These are phyloP conservation scores for Solanum hybrid DNA, from an alignment of 305 asterid genomes.

Conservation along the genomic window DNA sequence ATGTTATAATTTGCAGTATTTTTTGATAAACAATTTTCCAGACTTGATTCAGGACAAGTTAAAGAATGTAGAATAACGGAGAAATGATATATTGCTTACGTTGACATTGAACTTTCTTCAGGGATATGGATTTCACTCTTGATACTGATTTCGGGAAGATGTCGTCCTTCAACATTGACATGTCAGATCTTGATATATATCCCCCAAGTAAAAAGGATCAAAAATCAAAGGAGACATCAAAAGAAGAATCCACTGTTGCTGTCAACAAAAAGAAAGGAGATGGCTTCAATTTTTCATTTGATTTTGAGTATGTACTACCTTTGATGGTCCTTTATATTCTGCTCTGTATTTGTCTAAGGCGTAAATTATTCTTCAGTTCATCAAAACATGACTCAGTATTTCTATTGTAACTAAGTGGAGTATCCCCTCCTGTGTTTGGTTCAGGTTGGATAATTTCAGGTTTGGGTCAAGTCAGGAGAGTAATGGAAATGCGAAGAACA, in stretches of 20 bases:
- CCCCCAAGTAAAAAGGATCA: constrained; percentile 43
- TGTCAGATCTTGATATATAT: constrained; percentile 68
- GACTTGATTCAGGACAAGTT: neutral
- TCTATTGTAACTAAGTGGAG: neutral
- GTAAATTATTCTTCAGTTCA: neutral
- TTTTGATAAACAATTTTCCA: neutral
- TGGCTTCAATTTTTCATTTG: constrained; percentile 54
- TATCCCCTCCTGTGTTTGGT: constrained; percentile 3
- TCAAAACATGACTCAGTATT: neutral
- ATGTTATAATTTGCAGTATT: neutral
- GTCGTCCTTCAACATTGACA: constrained; percentile 63
- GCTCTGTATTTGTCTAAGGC: neutral
- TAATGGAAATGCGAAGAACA: constrained; percentile 28
- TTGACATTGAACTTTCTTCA: constrained; percentile 20
- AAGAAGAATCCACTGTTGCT: constrained; percentile 22
- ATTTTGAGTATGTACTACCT: constrained; percentile 62
- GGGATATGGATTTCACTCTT: constrained; percentile 76
- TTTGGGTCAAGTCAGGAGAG: constrained; percentile 38
- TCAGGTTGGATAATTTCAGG: constrained; percentile 47
- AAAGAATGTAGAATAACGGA: neutral
- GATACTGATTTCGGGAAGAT: constrained; percentile 75
- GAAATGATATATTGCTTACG: neutral
- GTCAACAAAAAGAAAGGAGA: constrained; percentile 41
- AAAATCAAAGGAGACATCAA: constrained; percentile 40
- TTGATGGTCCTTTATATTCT: neutral